A percentile compares a stretch with the other conserved stretches of the same genome.
Evolutionary conservation across 345 rosid species (phyloP).

Genomic region (Trapa incisa): DNA sequence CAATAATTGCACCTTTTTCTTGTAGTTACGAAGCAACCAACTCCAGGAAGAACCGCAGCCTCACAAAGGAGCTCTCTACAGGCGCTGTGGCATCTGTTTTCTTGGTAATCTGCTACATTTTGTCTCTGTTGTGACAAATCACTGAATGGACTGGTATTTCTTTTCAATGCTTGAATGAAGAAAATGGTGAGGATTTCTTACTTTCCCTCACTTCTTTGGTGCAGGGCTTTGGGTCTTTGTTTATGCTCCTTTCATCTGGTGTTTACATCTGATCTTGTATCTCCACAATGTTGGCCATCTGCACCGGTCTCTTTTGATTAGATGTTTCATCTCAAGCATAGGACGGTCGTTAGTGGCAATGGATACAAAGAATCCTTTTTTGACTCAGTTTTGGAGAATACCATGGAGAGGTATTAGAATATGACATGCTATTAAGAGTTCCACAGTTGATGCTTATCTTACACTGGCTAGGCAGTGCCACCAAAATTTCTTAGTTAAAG

Average conservation of each 20-base stretch:
- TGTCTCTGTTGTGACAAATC: not conserved
- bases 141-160: not conserved
- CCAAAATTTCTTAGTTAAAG: not conserved
- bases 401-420: not conserved
- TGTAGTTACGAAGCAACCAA: slow-evolving; percentile 86
- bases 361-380: not conserved
- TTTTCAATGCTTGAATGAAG: not conserved
- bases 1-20: not conserved
- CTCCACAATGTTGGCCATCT: not conserved
- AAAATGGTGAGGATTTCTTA: not conserved
- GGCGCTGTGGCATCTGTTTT: slow-evolving; percentile 72
- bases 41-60: slow-evolving; percentile 59
- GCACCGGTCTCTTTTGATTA: not conserved
- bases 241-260: slow-evolving; percentile 78
- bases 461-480: not conserved
- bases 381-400: not conserved
- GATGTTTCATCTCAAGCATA: not conserved
- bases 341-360: not conserved
- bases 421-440: not conserved
- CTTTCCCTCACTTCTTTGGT: not conserved
- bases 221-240: slow-evolving; percentile 96
- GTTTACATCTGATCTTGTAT: slow-evolving; percentile 49
- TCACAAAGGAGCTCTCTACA: slow-evolving; percentile 55
- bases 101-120: slow-evolving; percentile 35
- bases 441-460: not conserved